Evolutionary conservation across 306 rosid species (phyloP), one percentile per base, ranked within the genome.

Genomic region (Vicia sativa): DNA sequence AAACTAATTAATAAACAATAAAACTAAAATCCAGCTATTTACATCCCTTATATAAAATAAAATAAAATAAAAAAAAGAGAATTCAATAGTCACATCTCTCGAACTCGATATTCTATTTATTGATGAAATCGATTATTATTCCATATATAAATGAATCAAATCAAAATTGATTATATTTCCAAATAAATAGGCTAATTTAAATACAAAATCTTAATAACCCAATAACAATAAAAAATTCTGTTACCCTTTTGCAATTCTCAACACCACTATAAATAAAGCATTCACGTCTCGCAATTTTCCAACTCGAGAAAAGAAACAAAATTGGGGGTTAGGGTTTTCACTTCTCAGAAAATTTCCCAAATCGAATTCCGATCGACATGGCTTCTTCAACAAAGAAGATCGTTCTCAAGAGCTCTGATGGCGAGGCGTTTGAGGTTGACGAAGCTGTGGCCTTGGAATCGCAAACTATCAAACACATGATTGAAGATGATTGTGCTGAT

Each of bases 381-480:
- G 72, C 92, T 11, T 39, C 92, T 11, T 39, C 79, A 26, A 72
- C 75, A 26, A 85, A 41, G 75, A 89, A 82, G 79, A 80, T 91
- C 65, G 73, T 82, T n/a, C 76, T 92, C 15, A 87, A 70, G 80
- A 89, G 95, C 73, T 89, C 87, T 0, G 97, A 92, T 39, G 84
- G 87, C 5, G 95, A 85, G 59, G 21, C 84, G 1, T 92, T 92
- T 54, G 87, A 87, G 74, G 83, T 92, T 2, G 96, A 89, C 2
- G 92, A 82, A 46, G 85, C 80, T n/a, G 92, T 89, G 49, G 97
- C 96, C 23, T 71, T 87, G 1, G 80, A 89, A 44, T 89, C 97
- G 2, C 97, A 89, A 79, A 84, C 92, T 5, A 87, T 89, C 62
- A 86, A 81, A 64, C 96, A 85, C 57, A 79, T 82, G 96, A 81